Percentiles rank a stretch among this genome's conserved stretches.
phyloP scores from a whole-genome alignment of 345 rosid species.

The Camelina neglecta region DNA sequence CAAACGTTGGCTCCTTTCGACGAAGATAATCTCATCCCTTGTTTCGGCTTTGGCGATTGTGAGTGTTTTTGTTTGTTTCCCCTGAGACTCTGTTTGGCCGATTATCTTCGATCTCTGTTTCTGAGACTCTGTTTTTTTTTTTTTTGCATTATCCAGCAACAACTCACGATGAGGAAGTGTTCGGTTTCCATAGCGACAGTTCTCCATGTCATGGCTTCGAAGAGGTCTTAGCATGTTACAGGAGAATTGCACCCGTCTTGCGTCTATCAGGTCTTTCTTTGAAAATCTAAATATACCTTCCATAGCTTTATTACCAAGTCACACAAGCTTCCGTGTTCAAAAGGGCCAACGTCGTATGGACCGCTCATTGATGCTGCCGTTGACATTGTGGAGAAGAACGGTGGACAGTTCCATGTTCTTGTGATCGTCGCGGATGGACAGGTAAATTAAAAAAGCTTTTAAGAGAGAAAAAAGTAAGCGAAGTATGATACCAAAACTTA shows the following conservation, averaged over 20 bases:
- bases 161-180: slow-evolving; percentile 73
- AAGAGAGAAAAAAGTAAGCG: background rate
- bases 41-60: slow-evolving; percentile 87
- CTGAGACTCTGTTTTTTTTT: background rate
- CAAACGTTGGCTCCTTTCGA: slow-evolving; percentile 83
- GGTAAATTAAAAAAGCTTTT: slow-evolving; percentile 46
- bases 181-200: slow-evolving; percentile 70
- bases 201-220: slow-evolving; percentile 86
- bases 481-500: background rate
- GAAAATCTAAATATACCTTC: background rate
- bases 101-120: background rate
- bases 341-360: slow-evolving; percentile 85
- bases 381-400: slow-evolving; percentile 66
- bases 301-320: slow-evolving; percentile 11
- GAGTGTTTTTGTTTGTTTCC: background rate
- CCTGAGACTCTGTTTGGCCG: too few relatives aligned
- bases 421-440: slow-evolving; percentile 84
- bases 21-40: slow-evolving; percentile 82
- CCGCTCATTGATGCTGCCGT: slow-evolving; percentile 71
- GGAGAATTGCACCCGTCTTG: slow-evolving; percentile 58
- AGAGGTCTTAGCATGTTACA: slow-evolving; percentile 82
- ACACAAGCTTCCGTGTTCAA: slow-evolving; percentile 15
- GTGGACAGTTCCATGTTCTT: slow-evolving; percentile 80
- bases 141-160: slow-evolving; percentile 53
- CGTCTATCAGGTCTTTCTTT: slow-evolving; percentile 64